Evolutionary conservation across 768 basidiomycete species (phyloP).

Genomic region (Boletus tomentosulus): DNA sequence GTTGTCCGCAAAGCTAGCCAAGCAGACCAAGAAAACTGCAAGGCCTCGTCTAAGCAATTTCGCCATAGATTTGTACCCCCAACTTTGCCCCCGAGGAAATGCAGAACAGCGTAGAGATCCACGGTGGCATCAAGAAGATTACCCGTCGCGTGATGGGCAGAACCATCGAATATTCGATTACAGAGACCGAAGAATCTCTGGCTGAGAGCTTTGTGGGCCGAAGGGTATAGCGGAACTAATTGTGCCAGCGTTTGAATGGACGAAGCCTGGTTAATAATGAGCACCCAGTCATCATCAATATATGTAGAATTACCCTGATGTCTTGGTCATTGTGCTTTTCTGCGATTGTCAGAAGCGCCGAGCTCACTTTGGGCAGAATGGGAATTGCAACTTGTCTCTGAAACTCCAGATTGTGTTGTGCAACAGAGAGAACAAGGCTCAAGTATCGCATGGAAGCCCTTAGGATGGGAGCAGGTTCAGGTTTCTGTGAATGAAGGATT

Average conservation of each 20-base stretch:
- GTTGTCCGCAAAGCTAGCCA: slow-evolving; percentile 58
- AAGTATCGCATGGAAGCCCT: slow-evolving; percentile 67
- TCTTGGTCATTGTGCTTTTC: slow-evolving; percentile 50
- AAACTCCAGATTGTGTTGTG: slow-evolving; percentile 67
- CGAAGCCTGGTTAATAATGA: slow-evolving; percentile 37
- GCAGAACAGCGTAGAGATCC: slow-evolving; percentile 57
- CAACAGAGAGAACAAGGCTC: slow-evolving; percentile 54
- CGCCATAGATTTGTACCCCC: slow-evolving; percentile 70
- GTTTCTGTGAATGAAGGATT: slow-evolving; percentile 47
- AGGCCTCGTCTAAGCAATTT: slow-evolving; percentile 66
- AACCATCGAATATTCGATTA: slow-evolving; percentile 54
- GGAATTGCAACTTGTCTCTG: slow-evolving; percentile 75
- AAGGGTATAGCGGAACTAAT: slow-evolving; percentile 65
- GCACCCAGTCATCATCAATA: not conserved
- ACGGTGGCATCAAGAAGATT: slow-evolving; percentile 44
- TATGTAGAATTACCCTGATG: slow-evolving; percentile 43
- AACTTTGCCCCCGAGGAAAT: slow-evolving; percentile 75
- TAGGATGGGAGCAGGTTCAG: slow-evolving; percentile 54
- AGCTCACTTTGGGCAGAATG: slow-evolving; percentile 66
- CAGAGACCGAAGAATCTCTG: slow-evolving; percentile 49
- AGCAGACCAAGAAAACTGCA: slow-evolving; percentile 63
- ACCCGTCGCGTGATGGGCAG: slow-evolving; percentile 37
- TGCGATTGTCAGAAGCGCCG: slow-evolving; percentile 50
- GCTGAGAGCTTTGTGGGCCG: slow-evolving; percentile 55
- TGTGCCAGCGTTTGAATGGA: slow-evolving; percentile 46